Percentiles rank a stretch among this genome's conserved stretches.
Evolutionary conservation across 805 yeast genomes (phyloP).

Genomic region (Gaillardinia entomophila): DNA sequence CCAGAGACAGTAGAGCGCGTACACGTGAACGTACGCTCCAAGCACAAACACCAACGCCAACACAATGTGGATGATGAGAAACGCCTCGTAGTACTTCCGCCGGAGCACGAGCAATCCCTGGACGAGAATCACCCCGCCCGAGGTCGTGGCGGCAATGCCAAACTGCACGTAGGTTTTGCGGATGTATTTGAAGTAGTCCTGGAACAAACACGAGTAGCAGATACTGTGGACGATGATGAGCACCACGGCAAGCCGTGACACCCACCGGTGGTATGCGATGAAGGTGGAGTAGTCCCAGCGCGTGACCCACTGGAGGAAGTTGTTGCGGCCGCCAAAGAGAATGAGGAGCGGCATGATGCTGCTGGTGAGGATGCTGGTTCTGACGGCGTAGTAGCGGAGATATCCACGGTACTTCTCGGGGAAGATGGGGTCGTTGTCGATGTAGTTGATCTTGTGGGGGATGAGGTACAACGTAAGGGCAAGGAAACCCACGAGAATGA

Average conservation of each 20-base stretch:
- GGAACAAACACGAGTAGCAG: conserved; percentile 5
- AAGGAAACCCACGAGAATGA: conserved; percentile 26
- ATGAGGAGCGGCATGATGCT: conserved; percentile 26
- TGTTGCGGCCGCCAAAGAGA: conserved; percentile 31
- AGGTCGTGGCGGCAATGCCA: conserved; percentile 30
- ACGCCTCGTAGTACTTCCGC: conserved; percentile 41
- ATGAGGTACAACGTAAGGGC: conserved; percentile 21
- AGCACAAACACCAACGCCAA: conserved; percentile 43
- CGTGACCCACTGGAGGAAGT: conserved; percentile 32
- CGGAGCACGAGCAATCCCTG: conserved; percentile 44
- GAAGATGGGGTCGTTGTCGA: conserved; percentile 32
- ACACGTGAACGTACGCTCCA: conserved; percentile 17
- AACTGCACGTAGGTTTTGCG: conserved; percentile 12
- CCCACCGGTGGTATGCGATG: conserved; percentile 53
- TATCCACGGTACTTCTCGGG: conserved; percentile 24
- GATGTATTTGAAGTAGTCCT: conserved; percentile 39
- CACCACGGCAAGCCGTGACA: conserved; percentile 40
- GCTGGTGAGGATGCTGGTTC: conserved; percentile 18
- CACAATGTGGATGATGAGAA: conserved; percentile 27
- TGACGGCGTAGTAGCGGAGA: conserved; percentile 25
- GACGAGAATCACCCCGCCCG: conserved; percentile 37
- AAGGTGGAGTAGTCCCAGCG: conserved; percentile 43
- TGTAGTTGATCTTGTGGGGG: conserved; percentile 16
- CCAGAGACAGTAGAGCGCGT: conserved; percentile 20
- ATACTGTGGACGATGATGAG: conserved; percentile 39